Conservation (phyloP, 2,329 filamentous ascomycete species). For the Periglandula ipomoeae region DNA sequence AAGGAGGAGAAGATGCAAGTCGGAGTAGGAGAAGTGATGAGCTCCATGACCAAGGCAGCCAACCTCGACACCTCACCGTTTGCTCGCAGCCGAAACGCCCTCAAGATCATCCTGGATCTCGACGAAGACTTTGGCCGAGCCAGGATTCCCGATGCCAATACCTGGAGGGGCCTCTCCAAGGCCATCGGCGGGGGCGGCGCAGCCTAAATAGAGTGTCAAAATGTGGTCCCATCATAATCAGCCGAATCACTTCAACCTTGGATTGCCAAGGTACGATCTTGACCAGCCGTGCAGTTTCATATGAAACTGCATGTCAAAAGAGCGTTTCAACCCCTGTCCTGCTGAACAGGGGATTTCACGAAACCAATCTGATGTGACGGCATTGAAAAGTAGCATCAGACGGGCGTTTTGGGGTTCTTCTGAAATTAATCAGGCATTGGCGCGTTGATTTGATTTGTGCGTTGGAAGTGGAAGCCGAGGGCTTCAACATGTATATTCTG, state of each 20-base stretch:
- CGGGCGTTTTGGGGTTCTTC: no score
- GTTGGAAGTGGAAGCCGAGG: not conserved
- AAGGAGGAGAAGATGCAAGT: conserved; percentile 42
- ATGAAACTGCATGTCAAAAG: no score
- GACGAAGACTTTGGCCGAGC: conserved; percentile 85
- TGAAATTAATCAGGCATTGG: not conserved
- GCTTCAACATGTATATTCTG: not conserved
- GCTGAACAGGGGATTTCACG: no score
- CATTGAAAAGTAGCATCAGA: no score
- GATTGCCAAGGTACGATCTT: no score
- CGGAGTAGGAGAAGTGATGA: conserved; percentile 54
- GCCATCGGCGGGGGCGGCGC: conserved; percentile 34
- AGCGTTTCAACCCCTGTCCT: no score
- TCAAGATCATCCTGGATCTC: conserved; percentile 91
- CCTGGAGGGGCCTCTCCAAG: conserved; percentile 44
- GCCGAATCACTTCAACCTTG: no score
- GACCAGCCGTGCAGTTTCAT: no score
- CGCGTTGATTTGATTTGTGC: not conserved
- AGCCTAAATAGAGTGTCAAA: not conserved
- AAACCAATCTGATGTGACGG: no score
- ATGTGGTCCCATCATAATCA: no score
- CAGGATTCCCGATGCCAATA: conserved; percentile 45
- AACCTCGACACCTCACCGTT: conserved; percentile 38
- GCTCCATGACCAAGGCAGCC: conserved; percentile 25
- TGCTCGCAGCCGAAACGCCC: conserved; percentile 68